Conservation (phyloP, 345 rosid genomes). For the Acer negundo region DNA sequence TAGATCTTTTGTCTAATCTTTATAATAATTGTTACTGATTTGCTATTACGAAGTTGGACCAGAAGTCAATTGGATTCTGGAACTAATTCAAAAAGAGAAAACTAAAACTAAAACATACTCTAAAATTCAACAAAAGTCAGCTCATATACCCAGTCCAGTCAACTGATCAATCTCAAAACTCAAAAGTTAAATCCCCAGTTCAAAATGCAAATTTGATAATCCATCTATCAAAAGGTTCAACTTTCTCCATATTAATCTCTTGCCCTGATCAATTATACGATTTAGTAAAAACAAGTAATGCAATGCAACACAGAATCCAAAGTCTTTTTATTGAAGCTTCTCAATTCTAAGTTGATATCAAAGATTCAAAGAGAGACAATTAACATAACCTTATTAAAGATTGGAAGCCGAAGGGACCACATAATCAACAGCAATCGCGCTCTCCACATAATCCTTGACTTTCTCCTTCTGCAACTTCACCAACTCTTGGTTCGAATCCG, state of each 20-base stretch:
- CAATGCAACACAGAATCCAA: background rate
- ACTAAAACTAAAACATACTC: background rate
- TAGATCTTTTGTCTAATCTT: background rate
- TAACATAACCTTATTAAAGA: conserved; percentile 24
- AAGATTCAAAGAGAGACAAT: background rate
- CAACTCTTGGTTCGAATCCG: conserved; percentile 40
- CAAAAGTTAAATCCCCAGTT: background rate
- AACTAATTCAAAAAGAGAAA: background rate
- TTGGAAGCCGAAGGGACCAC: conserved; percentile 46
- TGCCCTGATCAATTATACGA: background rate
- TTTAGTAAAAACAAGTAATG: background rate
- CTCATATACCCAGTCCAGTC: background rate
- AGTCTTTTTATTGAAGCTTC: background rate
- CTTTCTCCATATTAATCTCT: background rate
- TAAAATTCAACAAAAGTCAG: background rate
- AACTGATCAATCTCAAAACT: background rate
- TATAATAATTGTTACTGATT: too few relatives aligned
- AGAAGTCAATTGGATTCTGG: background rate
- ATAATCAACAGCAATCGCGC: conserved; percentile 61
- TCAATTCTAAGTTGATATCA: background rate
- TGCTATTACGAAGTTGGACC: background rate
- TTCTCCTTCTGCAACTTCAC: conserved; percentile 51
- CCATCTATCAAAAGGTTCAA: background rate
- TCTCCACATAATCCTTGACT: conserved; percentile 56
- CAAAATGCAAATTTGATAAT: background rate